Evolutionary conservation across 495 filamentous ascomycete genomes (phyloP).

Genomic region (Penicilliopsis zonata): DNA sequence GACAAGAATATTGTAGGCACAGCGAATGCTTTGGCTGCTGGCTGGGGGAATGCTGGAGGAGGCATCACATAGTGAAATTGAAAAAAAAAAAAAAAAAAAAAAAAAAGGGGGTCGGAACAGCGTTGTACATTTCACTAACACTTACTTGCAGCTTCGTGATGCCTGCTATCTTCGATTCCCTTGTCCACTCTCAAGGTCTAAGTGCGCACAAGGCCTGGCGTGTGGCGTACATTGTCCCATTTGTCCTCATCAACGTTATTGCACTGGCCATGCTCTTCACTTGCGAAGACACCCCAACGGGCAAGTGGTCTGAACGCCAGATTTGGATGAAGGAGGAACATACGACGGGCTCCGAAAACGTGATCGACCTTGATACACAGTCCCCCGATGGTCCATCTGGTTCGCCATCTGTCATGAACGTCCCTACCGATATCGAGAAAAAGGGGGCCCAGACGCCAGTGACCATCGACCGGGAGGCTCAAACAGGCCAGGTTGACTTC

Average conservation of each 20-base stretch:
- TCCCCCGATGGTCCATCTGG: slow-evolving; percentile 20
- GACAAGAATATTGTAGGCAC: slow-evolving; percentile 93
- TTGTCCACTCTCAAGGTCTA: slow-evolving; percentile 48
- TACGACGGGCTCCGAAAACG: slow-evolving; percentile 22
- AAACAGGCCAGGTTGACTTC: slow-evolving; percentile 41
- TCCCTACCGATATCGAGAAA: slow-evolving; percentile 27
- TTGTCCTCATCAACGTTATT: slow-evolving; percentile 55
- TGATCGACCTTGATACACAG: slow-evolving; percentile 37
- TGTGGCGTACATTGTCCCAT: slow-evolving; percentile 72
- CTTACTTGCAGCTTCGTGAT: slow-evolving; percentile 61
- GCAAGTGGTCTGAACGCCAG: slow-evolving; percentile 69
- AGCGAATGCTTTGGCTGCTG: slow-evolving; percentile 77
- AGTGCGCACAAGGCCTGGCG: slow-evolving; percentile 65
- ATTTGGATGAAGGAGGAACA: slow-evolving; percentile 19
- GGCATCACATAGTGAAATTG: slow-evolving; percentile 67
- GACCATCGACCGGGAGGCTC: slow-evolving; percentile 35
- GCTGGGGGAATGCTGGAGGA: slow-evolving; percentile 83
- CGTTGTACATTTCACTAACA: slow-evolving; percentile 1
- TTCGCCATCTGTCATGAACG: slow-evolving; percentile 25
- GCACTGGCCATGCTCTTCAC: slow-evolving; percentile 59
- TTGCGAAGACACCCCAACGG: slow-evolving; percentile 77
- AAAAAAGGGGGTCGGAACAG: too few relatives aligned
- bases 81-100: too few relatives aligned
- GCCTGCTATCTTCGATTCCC: slow-evolving; percentile 79
- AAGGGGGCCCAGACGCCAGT: slow-evolving; percentile 22